Conservation (phyloP, 225 moss, liverwort and hornwort species). For the Sphagnum contortum region DNA sequence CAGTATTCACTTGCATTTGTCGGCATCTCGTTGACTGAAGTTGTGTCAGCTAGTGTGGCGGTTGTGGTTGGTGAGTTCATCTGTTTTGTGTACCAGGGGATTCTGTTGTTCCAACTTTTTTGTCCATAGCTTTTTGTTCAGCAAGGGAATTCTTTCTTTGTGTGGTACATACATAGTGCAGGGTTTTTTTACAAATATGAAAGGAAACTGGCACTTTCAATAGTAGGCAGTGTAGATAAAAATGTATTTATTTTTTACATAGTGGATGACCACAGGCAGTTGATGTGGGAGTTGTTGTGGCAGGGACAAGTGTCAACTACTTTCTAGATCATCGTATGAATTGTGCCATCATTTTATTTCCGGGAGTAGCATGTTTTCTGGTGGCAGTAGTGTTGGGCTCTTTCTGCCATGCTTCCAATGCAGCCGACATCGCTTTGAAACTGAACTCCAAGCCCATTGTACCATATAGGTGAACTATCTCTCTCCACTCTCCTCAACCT, state of each 20-base stretch:
- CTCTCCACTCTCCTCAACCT: neutral
- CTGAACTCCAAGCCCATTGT: constrained; percentile 16
- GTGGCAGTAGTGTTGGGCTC: constrained; percentile 69
- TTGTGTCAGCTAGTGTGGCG: constrained; percentile 75
- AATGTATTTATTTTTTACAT: no score
- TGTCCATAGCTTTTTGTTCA: no score
- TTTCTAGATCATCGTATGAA: constrained; percentile 71
- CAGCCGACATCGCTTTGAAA: constrained; percentile 59
- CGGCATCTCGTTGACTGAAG: constrained; percentile 78
- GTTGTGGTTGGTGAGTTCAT: constrained; percentile 48
- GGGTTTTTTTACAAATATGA: no score
- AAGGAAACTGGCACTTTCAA: no score
- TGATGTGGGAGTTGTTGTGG: neutral
- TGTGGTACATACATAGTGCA: no score
- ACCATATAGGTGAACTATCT: constrained; percentile 20
- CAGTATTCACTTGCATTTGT: constrained; percentile 85
- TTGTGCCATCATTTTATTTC: constrained; percentile 57
- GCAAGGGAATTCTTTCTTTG: no score
- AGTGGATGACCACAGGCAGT: no score
- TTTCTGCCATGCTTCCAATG: constrained; percentile 73
- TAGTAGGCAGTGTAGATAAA: no score
- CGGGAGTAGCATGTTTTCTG: constrained; percentile 71
- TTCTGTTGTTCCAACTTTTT: no score
- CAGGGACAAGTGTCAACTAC: constrained; percentile 78
- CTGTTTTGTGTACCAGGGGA: neutral